A percentile compares a stretch with the other conserved stretches of the same genome.
These are phyloP conservation scores for Podaxis pistillaris DNA, from an alignment of 768 basidiomycete species.

Conservation along the genomic window DNA sequence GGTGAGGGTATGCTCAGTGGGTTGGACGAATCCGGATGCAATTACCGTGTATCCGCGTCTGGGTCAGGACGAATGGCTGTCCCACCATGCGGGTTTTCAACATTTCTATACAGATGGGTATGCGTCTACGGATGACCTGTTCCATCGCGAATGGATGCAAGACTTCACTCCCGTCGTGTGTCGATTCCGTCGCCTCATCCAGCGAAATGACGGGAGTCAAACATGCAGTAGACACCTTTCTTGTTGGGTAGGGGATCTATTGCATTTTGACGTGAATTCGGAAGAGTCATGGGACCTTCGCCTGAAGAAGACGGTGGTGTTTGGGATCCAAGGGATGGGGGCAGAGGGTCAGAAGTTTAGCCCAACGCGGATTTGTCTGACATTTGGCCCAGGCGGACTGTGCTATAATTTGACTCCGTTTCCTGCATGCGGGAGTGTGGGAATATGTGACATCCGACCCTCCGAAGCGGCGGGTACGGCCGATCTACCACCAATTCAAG, in stretches of 20 bases:
- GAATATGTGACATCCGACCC: no score
- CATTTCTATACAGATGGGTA: constrained; percentile 98
- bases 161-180: constrained; percentile 98
- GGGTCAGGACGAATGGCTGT: constrained; percentile 90
- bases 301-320: no score
- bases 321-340: no score
- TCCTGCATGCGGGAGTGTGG: no score
- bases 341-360: no score
- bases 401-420: no score
- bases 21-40: constrained; percentile 22
- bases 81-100: constrained; percentile 88
- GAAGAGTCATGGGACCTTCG: no score
- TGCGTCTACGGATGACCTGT: constrained; percentile 82
- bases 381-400: no score
- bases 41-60: constrained; percentile 37
- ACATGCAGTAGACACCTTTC: constrained; percentile 89
- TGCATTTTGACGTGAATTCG: no score
- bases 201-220: constrained; percentile 91
- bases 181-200: constrained; percentile 96
- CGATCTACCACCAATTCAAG: no score
- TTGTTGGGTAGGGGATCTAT: constrained; percentile 93
- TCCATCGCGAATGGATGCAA: constrained; percentile 99
- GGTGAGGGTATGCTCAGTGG: constrained; percentile 33
- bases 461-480: no score
- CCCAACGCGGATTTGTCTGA: no score